Evolutionary conservation across 139 green algal genomes (phyloP).

Genomic region (Chlamydomonas sphaeroides): DNA sequence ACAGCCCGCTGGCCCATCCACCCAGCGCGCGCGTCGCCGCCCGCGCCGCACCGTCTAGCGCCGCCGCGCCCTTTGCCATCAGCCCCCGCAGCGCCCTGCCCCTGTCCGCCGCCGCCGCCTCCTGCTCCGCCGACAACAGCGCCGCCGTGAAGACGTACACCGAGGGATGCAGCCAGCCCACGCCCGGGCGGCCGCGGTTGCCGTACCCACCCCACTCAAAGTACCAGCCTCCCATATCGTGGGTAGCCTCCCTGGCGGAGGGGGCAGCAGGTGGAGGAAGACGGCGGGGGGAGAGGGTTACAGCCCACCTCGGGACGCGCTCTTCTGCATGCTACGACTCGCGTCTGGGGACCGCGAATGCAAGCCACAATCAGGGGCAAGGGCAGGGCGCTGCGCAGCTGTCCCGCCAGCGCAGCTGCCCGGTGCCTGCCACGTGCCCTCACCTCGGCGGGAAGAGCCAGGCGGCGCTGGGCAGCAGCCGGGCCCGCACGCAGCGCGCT

Average conservation of each 20-base stretch:
- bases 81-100: not conserved
- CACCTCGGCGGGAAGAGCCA: slow-evolving; percentile 58
- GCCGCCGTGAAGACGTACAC: slow-evolving; percentile 42
- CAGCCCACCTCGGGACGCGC: not conserved
- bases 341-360: too few relatives aligned
- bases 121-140: slow-evolving; percentile 39
- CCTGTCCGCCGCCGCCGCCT: not conserved
- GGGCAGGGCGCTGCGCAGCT: too few relatives aligned
- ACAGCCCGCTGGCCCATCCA: too few relatives aligned
- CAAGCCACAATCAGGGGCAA: not conserved
- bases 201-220: slow-evolving; percentile 50
- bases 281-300: not conserved
- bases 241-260: slow-evolving; percentile 12
- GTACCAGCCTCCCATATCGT: slow-evolving; percentile 46
- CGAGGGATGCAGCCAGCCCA: slow-evolving; percentile 41
- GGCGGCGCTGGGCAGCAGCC: slow-evolving; percentile 42
- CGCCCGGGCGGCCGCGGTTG: not conserved
- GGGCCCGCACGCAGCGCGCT: slow-evolving; percentile 24
- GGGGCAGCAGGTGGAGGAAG: not conserved
- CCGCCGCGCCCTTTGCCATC: too few relatives aligned
- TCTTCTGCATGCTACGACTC: too few relatives aligned
- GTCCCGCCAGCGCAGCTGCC: too few relatives aligned
- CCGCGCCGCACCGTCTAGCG: too few relatives aligned
- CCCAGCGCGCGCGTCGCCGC: too few relatives aligned
- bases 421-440: too few relatives aligned